Conservation (phyloP, 2,329 filamentous ascomycete species). For the Harringtonia aguacate region DNA sequence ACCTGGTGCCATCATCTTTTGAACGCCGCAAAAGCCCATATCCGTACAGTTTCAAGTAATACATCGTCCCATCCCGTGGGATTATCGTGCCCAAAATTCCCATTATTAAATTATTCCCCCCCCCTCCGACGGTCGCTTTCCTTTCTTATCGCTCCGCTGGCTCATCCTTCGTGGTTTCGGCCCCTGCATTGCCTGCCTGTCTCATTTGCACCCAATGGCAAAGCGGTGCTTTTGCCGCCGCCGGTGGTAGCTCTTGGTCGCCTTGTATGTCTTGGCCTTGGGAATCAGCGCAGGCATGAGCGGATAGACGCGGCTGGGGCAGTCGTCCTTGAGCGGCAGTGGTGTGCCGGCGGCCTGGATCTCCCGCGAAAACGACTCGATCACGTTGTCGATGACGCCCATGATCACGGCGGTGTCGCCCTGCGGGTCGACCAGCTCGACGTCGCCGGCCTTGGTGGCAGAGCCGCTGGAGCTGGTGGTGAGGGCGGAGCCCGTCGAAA, state of each 20-base stretch:
- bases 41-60: background rate
- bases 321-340: slow-evolving; percentile 1
- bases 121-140: background rate
- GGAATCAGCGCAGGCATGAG: slow-evolving; percentile 12
- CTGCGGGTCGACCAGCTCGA: slow-evolving; percentile 20
- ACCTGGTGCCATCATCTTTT: no score
- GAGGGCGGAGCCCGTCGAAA: background rate
- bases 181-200: no score
- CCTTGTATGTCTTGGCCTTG: slow-evolving; percentile 12
- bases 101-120: background rate
- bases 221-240: slow-evolving; percentile 1
- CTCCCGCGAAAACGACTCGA: slow-evolving; percentile 15
- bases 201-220: slow-evolving; percentile 8
- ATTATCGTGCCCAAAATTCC: no score
- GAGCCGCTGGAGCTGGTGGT: background rate
- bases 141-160: background rate
- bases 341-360: slow-evolving; percentile 6
- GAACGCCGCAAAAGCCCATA: no score
- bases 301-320: slow-evolving; percentile 1
- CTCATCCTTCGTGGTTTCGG: no score
- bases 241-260: slow-evolving; percentile 1
- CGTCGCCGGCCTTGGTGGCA: slow-evolving; percentile 11
- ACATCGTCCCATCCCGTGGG: background rate
- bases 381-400: slow-evolving; percentile 13
- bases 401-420: slow-evolving; percentile 12